A percentile compares a stretch with the other conserved stretches of the same genome.
Evolutionary conservation across 2,329 filamentous ascomycete species (phyloP).

Genomic region (Aspergillus floridensis): DNA sequence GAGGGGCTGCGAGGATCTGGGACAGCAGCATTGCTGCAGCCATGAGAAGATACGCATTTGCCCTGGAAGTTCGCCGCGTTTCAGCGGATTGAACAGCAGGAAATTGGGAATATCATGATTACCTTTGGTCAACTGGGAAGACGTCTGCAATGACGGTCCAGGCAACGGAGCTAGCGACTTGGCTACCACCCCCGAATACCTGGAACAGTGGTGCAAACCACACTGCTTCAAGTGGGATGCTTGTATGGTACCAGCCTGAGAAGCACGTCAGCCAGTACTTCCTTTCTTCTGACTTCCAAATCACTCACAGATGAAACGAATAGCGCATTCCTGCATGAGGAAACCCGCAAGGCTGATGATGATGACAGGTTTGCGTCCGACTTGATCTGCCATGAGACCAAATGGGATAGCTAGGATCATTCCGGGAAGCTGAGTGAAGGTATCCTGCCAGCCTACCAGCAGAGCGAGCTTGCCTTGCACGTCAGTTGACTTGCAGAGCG

Average conservation of each 20-base stretch:
- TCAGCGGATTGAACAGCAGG: background rate
- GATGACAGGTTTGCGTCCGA: slow-evolving; percentile 11
- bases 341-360: slow-evolving; percentile 9
- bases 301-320: slow-evolving; percentile 12
- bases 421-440: slow-evolving; percentile 10
- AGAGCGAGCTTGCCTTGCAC: slow-evolving; percentile 15
- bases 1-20: slow-evolving; percentile 11
- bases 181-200: slow-evolving; percentile 13
- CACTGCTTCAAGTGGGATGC: slow-evolving; percentile 10
- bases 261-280: background rate
- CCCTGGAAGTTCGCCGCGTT: background rate
- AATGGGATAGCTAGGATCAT: slow-evolving; percentile 14
- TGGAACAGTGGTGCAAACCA: slow-evolving; percentile 17
- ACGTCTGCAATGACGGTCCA: slow-evolving; percentile 14
- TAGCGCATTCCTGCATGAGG: slow-evolving; percentile 5
- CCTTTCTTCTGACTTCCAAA: background rate
- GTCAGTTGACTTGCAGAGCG: slow-evolving; percentile 9
- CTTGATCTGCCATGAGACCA: slow-evolving; percentile 14
- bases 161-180: slow-evolving; percentile 9
- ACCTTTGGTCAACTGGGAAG: slow-evolving; percentile 12
- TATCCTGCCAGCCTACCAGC: slow-evolving; percentile 13
- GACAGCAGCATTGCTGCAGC: slow-evolving; percentile 2
- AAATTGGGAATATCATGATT: background rate
- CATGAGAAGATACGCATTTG: slow-evolving; percentile 11
- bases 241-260: slow-evolving; percentile 9